phyloP scores from a whole-genome alignment of 2,329 filamentous ascomycete species.

The Penicillium olsonii region DNA sequence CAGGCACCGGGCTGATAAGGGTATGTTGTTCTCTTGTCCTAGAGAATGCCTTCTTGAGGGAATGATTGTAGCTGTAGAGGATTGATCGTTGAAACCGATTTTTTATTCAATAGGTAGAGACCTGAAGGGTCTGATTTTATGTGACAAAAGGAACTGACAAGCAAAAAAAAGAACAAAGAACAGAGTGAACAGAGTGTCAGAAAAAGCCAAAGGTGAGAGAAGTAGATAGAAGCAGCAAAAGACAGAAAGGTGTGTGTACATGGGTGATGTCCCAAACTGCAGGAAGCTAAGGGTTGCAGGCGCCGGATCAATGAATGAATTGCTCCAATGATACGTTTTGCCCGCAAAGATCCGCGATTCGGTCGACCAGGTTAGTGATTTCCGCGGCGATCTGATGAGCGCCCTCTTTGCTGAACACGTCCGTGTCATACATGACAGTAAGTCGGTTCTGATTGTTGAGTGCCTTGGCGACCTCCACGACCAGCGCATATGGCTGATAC shows the following conservation, averaged over 20 bases:
- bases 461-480: constrained; percentile 2
- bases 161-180: no score
- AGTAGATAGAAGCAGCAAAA: no score
- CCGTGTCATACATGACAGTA: constrained; percentile 5
- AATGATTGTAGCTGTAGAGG: no score
- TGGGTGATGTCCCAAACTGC: constrained; percentile 1
- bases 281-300: neutral
- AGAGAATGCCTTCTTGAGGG: no score
- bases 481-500: constrained; percentile 3
- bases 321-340: neutral
- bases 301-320: neutral
- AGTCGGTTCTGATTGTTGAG: neutral
- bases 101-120: no score
- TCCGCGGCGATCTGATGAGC: neutral
- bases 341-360: neutral
- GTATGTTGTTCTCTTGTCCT: no score
- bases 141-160: no score
- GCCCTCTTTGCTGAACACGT: neutral
- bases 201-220: no score
- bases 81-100: no score
- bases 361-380: neutral
- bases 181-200: no score
- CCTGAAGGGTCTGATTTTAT: no score
- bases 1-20: no score
- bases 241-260: neutral